phyloP scores from a whole-genome alignment of 495 filamentous ascomycete species.

The Pseudomonodictys pantanalensis region DNA sequence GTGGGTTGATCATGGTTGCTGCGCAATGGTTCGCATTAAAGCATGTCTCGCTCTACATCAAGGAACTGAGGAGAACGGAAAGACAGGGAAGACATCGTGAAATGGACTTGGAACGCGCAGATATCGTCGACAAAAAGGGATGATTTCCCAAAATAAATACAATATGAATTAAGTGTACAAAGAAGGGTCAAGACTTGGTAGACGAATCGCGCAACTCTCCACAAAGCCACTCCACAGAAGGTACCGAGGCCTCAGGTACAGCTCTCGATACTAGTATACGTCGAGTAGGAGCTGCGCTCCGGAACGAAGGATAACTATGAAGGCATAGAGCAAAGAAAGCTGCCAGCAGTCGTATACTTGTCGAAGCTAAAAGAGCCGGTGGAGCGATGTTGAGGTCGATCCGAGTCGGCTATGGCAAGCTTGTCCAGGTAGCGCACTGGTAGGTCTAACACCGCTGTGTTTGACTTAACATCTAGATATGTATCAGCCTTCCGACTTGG shows the following conservation, averaged over 20 bases:
- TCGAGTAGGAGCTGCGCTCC: too few relatives aligned
- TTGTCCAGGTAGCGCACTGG: slow-evolving; percentile 8
- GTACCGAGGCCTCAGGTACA: too few relatives aligned
- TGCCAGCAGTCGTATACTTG: neutral
- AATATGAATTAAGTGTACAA: slow-evolving; percentile 1
- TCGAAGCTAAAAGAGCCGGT: neutral
- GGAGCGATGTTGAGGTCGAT: neutral
- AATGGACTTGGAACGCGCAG: slow-evolving; percentile 1
- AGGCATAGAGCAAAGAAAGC: neutral
- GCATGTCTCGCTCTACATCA: slow-evolving; percentile 15
- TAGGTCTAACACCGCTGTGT: slow-evolving; percentile 1
- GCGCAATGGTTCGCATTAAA: slow-evolving; percentile 31
- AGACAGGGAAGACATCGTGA: neutral
- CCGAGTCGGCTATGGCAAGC: neutral
- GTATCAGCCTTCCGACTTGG: slow-evolving; percentile 2
- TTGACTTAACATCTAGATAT: slow-evolving; percentile 1
- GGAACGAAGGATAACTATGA: too few relatives aligned
- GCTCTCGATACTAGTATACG: too few relatives aligned
- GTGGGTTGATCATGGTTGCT: slow-evolving; percentile 9
- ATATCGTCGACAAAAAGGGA: too few relatives aligned
- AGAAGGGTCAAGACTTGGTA: neutral
- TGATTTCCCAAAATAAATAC: neutral
- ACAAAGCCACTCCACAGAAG: too few relatives aligned
- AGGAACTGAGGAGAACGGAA: neutral
- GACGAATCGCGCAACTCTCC: too few relatives aligned